Evolutionary conservation across 148 eudicot species (phyloP).

Genomic region (Diospyros lotus): DNA sequence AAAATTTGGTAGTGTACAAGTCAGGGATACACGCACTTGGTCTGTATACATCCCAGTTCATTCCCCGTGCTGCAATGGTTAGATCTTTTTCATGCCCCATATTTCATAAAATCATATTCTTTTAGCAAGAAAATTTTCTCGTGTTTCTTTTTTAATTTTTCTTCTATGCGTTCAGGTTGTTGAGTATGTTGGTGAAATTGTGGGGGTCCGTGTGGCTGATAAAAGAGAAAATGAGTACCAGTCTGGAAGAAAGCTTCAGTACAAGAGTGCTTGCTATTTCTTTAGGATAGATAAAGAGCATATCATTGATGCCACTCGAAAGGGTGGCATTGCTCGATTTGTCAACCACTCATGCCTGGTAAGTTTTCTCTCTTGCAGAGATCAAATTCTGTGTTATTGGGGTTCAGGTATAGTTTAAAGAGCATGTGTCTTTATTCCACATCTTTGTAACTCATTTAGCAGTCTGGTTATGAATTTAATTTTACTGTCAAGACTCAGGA

Average conservation of each 20-base stretch:
- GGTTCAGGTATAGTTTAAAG: no score
- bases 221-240: slow-evolving; percentile 68
- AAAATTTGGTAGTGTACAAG: slow-evolving; percentile 69
- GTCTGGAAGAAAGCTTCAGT: slow-evolving; percentile 56
- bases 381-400: no score
- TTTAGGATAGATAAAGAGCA: slow-evolving; percentile 77
- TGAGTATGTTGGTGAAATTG: slow-evolving; percentile 78
- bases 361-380: slow-evolving; percentile 3
- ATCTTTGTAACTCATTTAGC: neutral
- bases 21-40: slow-evolving; percentile 86
- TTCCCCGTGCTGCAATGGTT: slow-evolving; percentile 69
- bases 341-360: slow-evolving; percentile 86
- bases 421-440: no score
- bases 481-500: neutral
- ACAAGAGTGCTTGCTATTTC: slow-evolving; percentile 80
- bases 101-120: neutral
- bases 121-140: neutral
- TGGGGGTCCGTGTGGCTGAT: slow-evolving; percentile 76
- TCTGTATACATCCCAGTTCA: slow-evolving; percentile 69
- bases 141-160: neutral
- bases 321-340: slow-evolving; percentile 83
- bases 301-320: slow-evolving; percentile 73
- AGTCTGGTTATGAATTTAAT: neutral
- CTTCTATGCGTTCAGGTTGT: slow-evolving; percentile 45
- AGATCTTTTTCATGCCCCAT: slow-evolving; percentile 3